phyloP scores from a whole-genome alignment of 257 asterid genomes.

The Forsythia viridissima region DNA sequence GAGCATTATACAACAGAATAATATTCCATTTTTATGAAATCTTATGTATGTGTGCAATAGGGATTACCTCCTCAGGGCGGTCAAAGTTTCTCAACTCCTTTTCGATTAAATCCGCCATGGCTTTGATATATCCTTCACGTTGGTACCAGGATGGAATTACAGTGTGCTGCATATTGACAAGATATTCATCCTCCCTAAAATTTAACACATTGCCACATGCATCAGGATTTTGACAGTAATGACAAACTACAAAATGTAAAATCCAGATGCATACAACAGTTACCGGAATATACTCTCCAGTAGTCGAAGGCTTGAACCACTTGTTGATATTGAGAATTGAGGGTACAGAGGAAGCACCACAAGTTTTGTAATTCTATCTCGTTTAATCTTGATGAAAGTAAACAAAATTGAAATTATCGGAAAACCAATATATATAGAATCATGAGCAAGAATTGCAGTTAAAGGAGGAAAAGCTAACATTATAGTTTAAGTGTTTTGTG shows the following conservation, averaged over 20 bases:
- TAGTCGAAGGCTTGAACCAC: slow-evolving; percentile 98
- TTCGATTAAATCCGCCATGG: slow-evolving; percentile 89
- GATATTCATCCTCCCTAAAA: slow-evolving; percentile 94
- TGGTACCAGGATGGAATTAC: slow-evolving; percentile 99
- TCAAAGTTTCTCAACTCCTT: slow-evolving; percentile 83
- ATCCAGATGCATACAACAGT: slow-evolving; percentile 25
- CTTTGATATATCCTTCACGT: slow-evolving; percentile 95
- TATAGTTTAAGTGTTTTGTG: not conserved
- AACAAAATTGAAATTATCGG: not conserved
- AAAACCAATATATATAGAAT: not conserved
- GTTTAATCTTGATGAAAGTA: slow-evolving; percentile 60
- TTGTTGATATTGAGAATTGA: slow-evolving; percentile 96
- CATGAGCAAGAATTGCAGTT: not conserved
- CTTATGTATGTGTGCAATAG: slow-evolving; percentile 9
- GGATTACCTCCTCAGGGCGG: slow-evolving; percentile 69
- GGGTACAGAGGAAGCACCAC: slow-evolving; percentile 99
- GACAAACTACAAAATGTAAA: slow-evolving; percentile 19
- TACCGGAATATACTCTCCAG: slow-evolving; percentile 94
- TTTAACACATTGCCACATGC: slow-evolving; percentile 30
- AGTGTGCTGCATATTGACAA: slow-evolving; percentile 98
- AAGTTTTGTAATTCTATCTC: slow-evolving; percentile 81
- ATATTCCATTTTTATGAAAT: not conserved
- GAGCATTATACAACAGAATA: slow-evolving; percentile 14
- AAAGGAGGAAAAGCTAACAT: not conserved
- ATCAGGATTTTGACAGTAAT: slow-evolving; percentile 21